Evolutionary conservation across 805 yeast species (phyloP).

Genomic region (Wickerhamomyces alni): DNA sequence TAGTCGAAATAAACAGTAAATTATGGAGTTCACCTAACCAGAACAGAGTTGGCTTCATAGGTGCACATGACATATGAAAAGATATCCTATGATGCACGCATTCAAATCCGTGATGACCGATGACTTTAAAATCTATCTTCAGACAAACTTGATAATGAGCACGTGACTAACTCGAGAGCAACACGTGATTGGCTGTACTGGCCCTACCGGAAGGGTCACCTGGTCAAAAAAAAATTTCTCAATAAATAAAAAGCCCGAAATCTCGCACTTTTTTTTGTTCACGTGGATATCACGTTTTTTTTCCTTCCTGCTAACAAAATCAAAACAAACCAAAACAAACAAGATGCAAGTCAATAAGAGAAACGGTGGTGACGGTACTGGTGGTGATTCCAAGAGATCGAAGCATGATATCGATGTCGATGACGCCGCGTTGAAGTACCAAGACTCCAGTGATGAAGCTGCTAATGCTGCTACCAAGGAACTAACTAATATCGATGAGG

Average conservation of each 20-base stretch:
- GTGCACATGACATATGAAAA: too few species aligned
- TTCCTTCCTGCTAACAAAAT: neutral
- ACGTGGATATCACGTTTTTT: slow-evolving; percentile 23
- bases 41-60: too few species aligned
- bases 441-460: neutral
- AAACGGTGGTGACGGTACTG: neutral
- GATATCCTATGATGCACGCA: too few species aligned
- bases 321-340: slow-evolving; percentile 2
- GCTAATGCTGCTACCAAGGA: neutral
- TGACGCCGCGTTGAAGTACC: slow-evolving; percentile 4
- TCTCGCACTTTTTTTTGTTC: slow-evolving; percentile 15
- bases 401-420: slow-evolving; percentile 1
- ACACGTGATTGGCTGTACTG: neutral
- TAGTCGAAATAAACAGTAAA: too few species aligned
- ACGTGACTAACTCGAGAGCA: too few species aligned
- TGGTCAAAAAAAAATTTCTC: neutral
- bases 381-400: neutral
- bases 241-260: slow-evolving; percentile 2
- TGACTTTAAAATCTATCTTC: too few species aligned
- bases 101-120: too few species aligned
- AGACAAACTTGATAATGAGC: too few species aligned
- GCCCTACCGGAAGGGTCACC: neutral
- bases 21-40: too few species aligned
- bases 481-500: slow-evolving; percentile 2
- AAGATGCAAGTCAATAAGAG: slow-evolving; percentile 15